Base-by-base conservation (phyloP, 768 basidiomycete genomes). In the Lactarius vividus region DNA sequence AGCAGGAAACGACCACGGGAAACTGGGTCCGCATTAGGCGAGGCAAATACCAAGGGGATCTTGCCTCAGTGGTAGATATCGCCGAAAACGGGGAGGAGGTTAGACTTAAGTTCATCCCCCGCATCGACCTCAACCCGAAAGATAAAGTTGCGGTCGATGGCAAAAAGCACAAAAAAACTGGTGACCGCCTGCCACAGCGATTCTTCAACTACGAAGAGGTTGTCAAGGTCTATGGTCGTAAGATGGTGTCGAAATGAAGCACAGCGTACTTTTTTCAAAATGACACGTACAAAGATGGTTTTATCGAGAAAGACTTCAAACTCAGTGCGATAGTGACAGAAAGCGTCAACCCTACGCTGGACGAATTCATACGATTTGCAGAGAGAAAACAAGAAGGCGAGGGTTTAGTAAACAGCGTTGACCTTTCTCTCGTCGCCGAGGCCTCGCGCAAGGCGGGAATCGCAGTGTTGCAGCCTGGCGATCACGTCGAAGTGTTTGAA, bases 401-500 rank as follows among this genome's bases (percentile, higher is more conserved):
- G 54, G 82, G 82, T 55, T 63, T 63, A 57, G 88, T 88, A 60
- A 79, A 81, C 37, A 79, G 84, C n/a, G 87, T 97, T 56, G 94
- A 98, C 74, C 80, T 98, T 53, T 91, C 91, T 15, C 85, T 92
- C 58, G 94, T 98, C 65, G 94, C 94, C 0, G 96, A 96, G 75
- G 93, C 94, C 3, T 92, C 96, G 1, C 82, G 89, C 54, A 95
- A 93, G 73, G 88, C 92, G 6, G 92, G 94, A n/a, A 90, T 94
- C 39, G 85, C 91, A 15, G 93, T 94, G 8, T 80, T 98, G n/a
- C 94, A 97, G 74, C 97, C 97, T 0, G 97, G 97, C 56, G 97
- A 99, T 77, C 92, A 94, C 70, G 87, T 99, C 55, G 97, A 99
- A 74, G 94, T 98, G 16, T 95, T 95, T 71, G 95, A 98, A 75